Conservation (phyloP, 345 rosid species). For the Rhodamnia argentea region DNA sequence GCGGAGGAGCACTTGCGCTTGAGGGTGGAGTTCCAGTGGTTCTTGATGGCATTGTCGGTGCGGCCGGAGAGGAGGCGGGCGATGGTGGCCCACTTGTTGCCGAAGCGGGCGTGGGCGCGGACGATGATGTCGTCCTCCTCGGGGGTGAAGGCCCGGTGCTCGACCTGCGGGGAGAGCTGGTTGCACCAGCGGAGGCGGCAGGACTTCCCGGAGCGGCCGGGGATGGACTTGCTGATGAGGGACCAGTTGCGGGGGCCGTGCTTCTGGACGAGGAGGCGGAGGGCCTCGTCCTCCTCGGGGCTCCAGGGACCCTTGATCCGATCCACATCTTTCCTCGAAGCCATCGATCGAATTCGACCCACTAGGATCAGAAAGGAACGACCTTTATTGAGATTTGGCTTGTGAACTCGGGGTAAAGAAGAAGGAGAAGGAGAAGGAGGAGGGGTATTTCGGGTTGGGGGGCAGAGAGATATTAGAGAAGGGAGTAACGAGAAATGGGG, state of each 20-base stretch:
- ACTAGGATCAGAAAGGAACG: not conserved
- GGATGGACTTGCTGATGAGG: slow-evolving; percentile 73
- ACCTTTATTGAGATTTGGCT: not conserved
- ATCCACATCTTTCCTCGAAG: slow-evolving; percentile 21
- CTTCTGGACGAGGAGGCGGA: slow-evolving; percentile 46
- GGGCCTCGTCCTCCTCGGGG: slow-evolving; percentile 81
- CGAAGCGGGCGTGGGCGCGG: slow-evolving; percentile 69
- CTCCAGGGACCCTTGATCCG: slow-evolving; percentile 97
- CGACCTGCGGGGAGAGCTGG: slow-evolving; percentile 88
- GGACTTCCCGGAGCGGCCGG: slow-evolving; percentile 87
- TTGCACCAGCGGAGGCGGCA: slow-evolving; percentile 94
- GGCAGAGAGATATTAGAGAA: not conserved
- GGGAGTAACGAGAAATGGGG: not conserved
- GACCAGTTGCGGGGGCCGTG: slow-evolving; percentile 94
- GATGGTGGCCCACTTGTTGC: slow-evolving; percentile 94
- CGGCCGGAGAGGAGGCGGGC: slow-evolving; percentile 84
- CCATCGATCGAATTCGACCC: not conserved
- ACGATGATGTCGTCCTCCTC: slow-evolving; percentile 75
- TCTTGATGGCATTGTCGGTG: slow-evolving; percentile 83
- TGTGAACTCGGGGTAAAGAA: not conserved
- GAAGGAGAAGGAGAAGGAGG: not conserved
- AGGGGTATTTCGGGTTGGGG: not conserved
- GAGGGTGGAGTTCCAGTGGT: slow-evolving; percentile 90
- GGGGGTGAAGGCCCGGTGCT: slow-evolving; percentile 63
- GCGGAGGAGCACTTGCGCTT: slow-evolving; percentile 48